phyloP scores from a whole-genome alignment of 805 yeast species.

The Lipomyces sp. region DNA sequence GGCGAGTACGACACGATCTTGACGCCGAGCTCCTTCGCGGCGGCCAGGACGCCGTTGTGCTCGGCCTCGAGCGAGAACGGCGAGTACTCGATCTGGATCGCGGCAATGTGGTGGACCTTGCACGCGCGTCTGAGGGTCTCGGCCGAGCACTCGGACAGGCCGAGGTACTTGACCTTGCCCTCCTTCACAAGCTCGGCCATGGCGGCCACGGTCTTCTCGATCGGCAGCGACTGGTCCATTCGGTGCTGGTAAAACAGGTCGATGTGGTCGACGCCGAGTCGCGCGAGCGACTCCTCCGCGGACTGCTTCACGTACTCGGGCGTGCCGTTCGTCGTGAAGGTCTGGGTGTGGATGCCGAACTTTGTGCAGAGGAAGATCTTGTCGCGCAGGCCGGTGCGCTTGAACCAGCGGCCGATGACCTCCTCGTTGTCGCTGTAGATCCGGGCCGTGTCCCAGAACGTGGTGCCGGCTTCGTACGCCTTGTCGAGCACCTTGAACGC shows the following conservation, averaged over 20 bases:
- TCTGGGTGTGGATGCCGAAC: constrained; percentile 46
- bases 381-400: constrained; percentile 43
- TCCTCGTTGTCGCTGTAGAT: constrained; percentile 62
- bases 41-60: constrained; percentile 59
- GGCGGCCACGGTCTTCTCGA: constrained; percentile 56
- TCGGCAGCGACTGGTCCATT: constrained; percentile 54
- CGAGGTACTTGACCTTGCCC: constrained; percentile 68
- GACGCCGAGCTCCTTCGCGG: constrained; percentile 55
- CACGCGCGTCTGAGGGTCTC: constrained; percentile 59
- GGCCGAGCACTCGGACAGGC: constrained; percentile 70
- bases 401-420: constrained; percentile 52
- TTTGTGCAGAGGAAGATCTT: constrained; percentile 59
- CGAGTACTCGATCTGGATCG: constrained; percentile 78
- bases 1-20: constrained; percentile 83
- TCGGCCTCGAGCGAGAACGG: constrained; percentile 60
- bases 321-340: constrained; percentile 34
- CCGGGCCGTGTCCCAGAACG: constrained; percentile 63
- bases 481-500: constrained; percentile 52
- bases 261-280: constrained; percentile 31
- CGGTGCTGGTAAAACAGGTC: constrained; percentile 74
- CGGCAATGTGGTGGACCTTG: constrained; percentile 53
- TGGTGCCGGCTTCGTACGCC: constrained; percentile 48
- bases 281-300: constrained; percentile 19
- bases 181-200: constrained; percentile 57
- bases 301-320: constrained; percentile 24